phyloP scores from a whole-genome alignment of 2,329 filamentous ascomycete genomes.

The Botrytis deweyae region DNA sequence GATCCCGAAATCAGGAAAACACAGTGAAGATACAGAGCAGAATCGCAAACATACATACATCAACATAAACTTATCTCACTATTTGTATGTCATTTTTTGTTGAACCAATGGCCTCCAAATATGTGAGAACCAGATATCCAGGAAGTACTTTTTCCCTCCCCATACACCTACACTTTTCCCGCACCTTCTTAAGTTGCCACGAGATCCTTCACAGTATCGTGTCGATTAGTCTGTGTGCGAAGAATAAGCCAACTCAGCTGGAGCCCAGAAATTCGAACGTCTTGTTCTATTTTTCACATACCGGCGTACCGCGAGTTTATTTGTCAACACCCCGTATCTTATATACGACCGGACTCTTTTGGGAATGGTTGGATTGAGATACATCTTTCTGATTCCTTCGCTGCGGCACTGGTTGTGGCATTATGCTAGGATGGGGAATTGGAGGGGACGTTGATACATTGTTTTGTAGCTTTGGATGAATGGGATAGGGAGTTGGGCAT shows the following conservation, averaged over 20 bases:
- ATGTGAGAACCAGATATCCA: background rate
- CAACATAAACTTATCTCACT: background rate
- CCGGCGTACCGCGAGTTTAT: slow-evolving; percentile 32
- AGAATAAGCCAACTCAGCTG: slow-evolving; percentile 51
- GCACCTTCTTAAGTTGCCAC: slow-evolving; percentile 99
- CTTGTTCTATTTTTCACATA: slow-evolving; percentile 39
- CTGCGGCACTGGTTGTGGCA: slow-evolving; percentile 17
- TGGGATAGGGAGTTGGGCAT: background rate
- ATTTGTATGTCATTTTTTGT: background rate
- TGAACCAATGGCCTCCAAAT: background rate
- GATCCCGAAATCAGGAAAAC: slow-evolving; percentile 27
- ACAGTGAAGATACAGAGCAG: slow-evolving; percentile 16
- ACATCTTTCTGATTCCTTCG: slow-evolving; percentile 21
- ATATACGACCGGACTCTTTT: slow-evolving; percentile 19
- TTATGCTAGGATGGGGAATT: slow-evolving; percentile 15
- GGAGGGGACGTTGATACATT: slow-evolving; percentile 14
- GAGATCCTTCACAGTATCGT: slow-evolving; percentile 72
- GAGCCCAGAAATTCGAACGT: slow-evolving; percentile 41
- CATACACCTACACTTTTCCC: background rate
- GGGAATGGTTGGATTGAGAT: slow-evolving; percentile 20
- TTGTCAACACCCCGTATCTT: slow-evolving; percentile 31
- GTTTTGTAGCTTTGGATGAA: background rate
- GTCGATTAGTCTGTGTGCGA: slow-evolving; percentile 97
- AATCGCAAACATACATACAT: background rate
- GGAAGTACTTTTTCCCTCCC: background rate